Percentiles rank a stretch among this genome's conserved stretches.
These are phyloP conservation scores for Linum usitatissimum DNA, from an alignment of 345 rosid genomes.

Conservation along the genomic window DNA sequence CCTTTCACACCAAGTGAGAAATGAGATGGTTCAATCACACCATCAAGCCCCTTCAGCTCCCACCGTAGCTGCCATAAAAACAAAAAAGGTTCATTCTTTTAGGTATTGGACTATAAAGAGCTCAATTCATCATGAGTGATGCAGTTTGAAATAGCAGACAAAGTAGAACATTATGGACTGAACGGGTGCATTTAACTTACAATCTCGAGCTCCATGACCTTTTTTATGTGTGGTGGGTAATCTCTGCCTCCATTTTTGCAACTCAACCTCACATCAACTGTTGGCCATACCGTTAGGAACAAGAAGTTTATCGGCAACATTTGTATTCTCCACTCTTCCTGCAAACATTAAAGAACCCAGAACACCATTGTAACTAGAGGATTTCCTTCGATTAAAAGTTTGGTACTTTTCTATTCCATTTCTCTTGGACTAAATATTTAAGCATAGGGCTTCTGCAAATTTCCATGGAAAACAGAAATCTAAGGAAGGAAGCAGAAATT, in stretches of 20 bases:
- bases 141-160: too few relatives aligned
- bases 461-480: background rate
- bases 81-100: too few relatives aligned
- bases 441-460: background rate
- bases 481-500: background rate
- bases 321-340: constrained; percentile 87
- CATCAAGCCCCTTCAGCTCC: constrained; percentile 71
- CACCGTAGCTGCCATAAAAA: constrained; percentile 69
- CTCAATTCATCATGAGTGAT: too few relatives aligned
- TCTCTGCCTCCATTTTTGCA: constrained; percentile 53
- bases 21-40: constrained; percentile 43
- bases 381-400: background rate
- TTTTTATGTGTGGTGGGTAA: constrained; percentile 56
- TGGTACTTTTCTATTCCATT: background rate
- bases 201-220: constrained; percentile 63
- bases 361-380: too few relatives aligned
- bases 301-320: constrained; percentile 75
- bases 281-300: constrained; percentile 66
- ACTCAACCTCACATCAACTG: constrained; percentile 68
- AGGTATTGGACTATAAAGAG: too few relatives aligned
- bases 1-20: constrained; percentile 64
- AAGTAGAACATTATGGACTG: too few relatives aligned
- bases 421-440: background rate
- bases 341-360: background rate
- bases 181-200: constrained; percentile 29